A percentile compares a stretch with the other conserved stretches of the same genome.
These are phyloP conservation scores for Paulownia fortunei DNA, from an alignment of 257 asterid species.

Conservation along the genomic window DNA sequence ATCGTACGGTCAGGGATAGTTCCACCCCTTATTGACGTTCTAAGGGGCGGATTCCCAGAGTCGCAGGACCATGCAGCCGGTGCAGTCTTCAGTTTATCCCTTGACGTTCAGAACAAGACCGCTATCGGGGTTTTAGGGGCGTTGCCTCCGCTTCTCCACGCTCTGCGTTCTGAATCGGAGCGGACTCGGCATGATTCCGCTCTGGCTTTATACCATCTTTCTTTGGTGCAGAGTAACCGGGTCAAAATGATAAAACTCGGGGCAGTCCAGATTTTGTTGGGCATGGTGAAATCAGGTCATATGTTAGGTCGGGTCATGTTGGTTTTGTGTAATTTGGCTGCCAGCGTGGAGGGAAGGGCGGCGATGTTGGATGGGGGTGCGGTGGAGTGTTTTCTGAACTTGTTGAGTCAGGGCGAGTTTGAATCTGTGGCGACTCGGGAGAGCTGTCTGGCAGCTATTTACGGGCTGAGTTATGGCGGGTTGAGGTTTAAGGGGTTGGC, in stretches of 20 bases:
- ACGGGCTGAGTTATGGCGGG: constrained; percentile 91
- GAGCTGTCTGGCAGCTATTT: constrained; percentile 68
- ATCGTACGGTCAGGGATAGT: constrained; percentile 92
- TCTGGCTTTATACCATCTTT: constrained; percentile 82
- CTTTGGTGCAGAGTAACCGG: constrained; percentile 80
- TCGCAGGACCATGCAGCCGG: constrained; percentile 97
- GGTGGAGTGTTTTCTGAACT: constrained; percentile 61
- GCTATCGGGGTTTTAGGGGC: constrained; percentile 97
- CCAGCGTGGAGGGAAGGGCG: constrained; percentile 77
- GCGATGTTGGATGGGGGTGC: constrained; percentile 77
- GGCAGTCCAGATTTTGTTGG: constrained; percentile 58
- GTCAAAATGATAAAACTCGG: constrained; percentile 85
- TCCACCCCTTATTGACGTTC: constrained; percentile 74
- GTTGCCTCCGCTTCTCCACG: constrained; percentile 76
- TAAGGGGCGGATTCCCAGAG: constrained; percentile 65
- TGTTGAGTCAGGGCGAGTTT: constrained; percentile 53
- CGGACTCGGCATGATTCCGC: constrained; percentile 88
- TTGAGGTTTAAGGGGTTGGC: constrained; percentile 90
- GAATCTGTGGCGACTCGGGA: constrained; percentile 57
- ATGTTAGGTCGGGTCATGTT: constrained; percentile 69
- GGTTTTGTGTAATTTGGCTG: constrained; percentile 71
- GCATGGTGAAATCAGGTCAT: constrained; percentile 72
- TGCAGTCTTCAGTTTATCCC: constrained; percentile 84
- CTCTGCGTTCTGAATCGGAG: constrained; percentile 78
- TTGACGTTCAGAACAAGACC: constrained; percentile 82